phyloP scores from a whole-genome alignment of 2,329 filamentous ascomycete genomes.

The Aspergillus ruber region DNA sequence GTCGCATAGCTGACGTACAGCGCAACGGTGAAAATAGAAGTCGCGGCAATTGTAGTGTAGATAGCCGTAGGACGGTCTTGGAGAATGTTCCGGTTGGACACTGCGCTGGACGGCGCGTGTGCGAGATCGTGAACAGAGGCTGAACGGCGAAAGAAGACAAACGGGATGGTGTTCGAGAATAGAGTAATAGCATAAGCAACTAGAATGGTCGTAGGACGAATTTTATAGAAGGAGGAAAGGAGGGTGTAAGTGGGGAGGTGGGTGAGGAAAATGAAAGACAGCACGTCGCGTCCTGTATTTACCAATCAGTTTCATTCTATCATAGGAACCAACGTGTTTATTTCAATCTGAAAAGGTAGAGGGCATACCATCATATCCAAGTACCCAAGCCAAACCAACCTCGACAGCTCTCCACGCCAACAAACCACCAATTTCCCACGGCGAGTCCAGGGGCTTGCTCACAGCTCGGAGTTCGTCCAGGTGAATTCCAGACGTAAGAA shows the following conservation, averaged over 20 bases:
- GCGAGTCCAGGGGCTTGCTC: slow-evolving; percentile 57
- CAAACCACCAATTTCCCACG: slow-evolving; percentile 53
- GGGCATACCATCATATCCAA: slow-evolving; percentile 57
- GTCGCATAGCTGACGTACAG: slow-evolving; percentile 64
- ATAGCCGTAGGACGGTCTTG: slow-evolving; percentile 56
- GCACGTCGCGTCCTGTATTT: slow-evolving; percentile 55
- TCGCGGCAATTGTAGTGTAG: slow-evolving; percentile 62
- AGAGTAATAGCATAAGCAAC: slow-evolving; percentile 62
- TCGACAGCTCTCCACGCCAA: slow-evolving; percentile 57
- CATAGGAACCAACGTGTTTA: too few species aligned
- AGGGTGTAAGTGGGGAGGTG: slow-evolving; percentile 72
- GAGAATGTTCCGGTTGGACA: slow-evolving; percentile 59
- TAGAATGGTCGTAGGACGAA: slow-evolving; percentile 56
- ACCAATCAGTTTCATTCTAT: not conserved
- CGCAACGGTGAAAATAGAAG: slow-evolving; percentile 67
- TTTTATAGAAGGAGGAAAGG: slow-evolving; percentile 68
- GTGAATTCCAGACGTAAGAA: slow-evolving; percentile 54
- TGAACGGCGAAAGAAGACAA: slow-evolving; percentile 64
- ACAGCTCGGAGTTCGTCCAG: slow-evolving; percentile 61
- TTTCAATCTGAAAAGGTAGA: not conserved
- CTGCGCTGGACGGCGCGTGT: slow-evolving; percentile 33
- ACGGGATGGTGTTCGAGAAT: slow-evolving; percentile 63
- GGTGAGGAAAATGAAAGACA: slow-evolving; percentile 60
- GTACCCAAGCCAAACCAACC: slow-evolving; percentile 66
- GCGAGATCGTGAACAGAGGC: slow-evolving; percentile 58